Percentiles rank a stretch among this genome's conserved stretches.
phyloP scores from a whole-genome alignment of 1,284 basidiomycete species.

The Stygiomarasmius scandens region DNA sequence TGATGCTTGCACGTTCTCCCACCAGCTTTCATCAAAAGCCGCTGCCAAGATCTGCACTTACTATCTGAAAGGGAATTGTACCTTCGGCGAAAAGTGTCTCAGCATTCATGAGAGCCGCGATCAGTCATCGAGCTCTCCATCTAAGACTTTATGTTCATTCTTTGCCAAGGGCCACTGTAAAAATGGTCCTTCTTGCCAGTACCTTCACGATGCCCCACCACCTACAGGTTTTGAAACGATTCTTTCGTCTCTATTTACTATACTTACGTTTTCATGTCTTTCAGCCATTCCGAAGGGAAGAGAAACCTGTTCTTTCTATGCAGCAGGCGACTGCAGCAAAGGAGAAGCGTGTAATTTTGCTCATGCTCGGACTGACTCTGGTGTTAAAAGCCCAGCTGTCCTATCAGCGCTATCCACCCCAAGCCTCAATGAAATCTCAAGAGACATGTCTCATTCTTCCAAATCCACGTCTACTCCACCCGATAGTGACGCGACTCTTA shows the following conservation, averaged over 20 bases:
- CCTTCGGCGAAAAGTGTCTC: constrained; percentile 24
- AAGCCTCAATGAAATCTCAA: neutral
- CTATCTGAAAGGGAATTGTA: constrained; percentile 26
- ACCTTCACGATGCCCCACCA: too few relatives aligned
- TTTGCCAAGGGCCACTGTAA: neutral
- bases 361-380: constrained; percentile 5
- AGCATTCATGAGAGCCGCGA: constrained; percentile 10
- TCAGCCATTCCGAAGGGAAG: constrained; percentile 2
- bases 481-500: neutral
- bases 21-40: neutral
- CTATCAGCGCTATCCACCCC: neutral
- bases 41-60: constrained; percentile 19
- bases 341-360: constrained; percentile 24
- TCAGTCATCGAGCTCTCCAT: constrained; percentile 2
- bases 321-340: constrained; percentile 15
- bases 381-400: neutral
- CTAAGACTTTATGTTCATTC: neutral
- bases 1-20: constrained; percentile 6
- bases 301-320: constrained; percentile 14
- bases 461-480: neutral
- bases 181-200: too few relatives aligned
- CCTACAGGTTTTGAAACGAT: too few relatives aligned
- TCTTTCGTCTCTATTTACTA: too few relatives aligned
- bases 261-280: too few relatives aligned
- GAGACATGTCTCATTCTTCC: neutral